Conservation (phyloP, 108 stramenopile species). For the Bacterosira constricta region DNA sequence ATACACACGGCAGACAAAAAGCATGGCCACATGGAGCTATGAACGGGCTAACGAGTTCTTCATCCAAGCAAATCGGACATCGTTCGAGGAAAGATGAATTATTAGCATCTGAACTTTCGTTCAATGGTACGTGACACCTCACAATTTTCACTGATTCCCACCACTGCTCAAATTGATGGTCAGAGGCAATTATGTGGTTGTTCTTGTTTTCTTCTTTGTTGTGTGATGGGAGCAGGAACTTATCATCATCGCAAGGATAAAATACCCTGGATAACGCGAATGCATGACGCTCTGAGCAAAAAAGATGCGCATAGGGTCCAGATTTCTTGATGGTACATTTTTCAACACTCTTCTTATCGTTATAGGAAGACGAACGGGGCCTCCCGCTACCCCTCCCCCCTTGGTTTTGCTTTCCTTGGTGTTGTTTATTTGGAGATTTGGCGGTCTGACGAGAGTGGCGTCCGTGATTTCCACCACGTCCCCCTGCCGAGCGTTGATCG, state of each 20-base stretch:
- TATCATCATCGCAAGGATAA: conserved; percentile 11
- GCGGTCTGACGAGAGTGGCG: not conserved
- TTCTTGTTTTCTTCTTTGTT: not conserved
- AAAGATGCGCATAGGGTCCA: conserved; percentile 39
- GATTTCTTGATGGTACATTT: conserved; percentile 19
- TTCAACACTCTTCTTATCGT: not conserved
- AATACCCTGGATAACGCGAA: conserved; percentile 42
- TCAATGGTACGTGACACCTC: conserved; percentile 24
- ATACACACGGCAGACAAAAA: conserved; percentile 74
- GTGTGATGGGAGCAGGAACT: not conserved
- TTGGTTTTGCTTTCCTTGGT: not conserved
- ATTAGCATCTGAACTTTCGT: conserved; percentile 4
- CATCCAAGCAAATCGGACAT: conserved; percentile 84
- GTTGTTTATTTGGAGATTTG: not conserved
- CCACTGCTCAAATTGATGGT: conserved; percentile 32
- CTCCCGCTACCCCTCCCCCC: conserved; percentile 8
- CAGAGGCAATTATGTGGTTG: not conserved
- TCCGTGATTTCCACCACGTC: not conserved
- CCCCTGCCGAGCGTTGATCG: not conserved
- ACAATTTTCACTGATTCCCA: conserved; percentile 49
- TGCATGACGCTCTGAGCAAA: conserved; percentile 41
- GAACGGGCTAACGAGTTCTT: conserved; percentile 51
- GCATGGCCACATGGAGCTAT: conserved; percentile 83
- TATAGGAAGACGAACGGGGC: conserved; percentile 29
- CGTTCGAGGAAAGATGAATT: conserved; percentile 32